These are phyloP conservation scores for Verruconis gallopava DNA, from an alignment of 2,329 filamentous ascomycete genomes.

Conservation along the genomic window DNA sequence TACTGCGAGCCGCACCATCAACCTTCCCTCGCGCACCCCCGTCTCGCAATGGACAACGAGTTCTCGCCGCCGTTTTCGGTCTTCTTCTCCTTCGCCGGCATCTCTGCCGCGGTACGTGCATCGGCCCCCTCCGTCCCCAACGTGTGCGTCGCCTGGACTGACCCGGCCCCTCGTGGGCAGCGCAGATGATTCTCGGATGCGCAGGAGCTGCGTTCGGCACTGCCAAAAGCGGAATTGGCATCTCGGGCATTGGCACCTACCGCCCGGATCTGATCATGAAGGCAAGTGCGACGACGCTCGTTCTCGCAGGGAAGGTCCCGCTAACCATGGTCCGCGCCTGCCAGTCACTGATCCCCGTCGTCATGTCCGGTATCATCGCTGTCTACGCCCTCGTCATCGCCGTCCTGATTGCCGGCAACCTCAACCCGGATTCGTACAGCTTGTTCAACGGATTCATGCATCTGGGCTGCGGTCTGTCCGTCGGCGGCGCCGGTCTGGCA, in stretches of 20 bases:
- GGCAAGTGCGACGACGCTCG: slow-evolving; percentile 32
- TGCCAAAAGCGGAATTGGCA: slow-evolving; percentile 78
- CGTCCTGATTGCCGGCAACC: slow-evolving; percentile 86
- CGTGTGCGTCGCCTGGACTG: too few relatives aligned
- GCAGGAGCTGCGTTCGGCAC: slow-evolving; percentile 75
- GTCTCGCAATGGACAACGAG: background rate
- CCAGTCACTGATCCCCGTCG: slow-evolving; percentile 71
- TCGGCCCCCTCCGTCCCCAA: slow-evolving; percentile 1
- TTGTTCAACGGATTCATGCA: slow-evolving; percentile 92
- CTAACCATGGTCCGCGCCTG: slow-evolving; percentile 3
- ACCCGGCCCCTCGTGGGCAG: too few relatives aligned
- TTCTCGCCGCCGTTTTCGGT: background rate
- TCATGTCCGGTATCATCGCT: slow-evolving; percentile 99
- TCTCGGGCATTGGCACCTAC: slow-evolving; percentile 74
- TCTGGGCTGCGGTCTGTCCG: slow-evolving; percentile 76
- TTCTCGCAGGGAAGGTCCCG: background rate
- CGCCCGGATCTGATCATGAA: slow-evolving; percentile 86
- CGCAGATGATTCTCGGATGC: slow-evolving; percentile 16
- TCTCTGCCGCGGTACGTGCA: slow-evolving; percentile 51
- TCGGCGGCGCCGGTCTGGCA: slow-evolving; percentile 34
- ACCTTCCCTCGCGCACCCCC: too few relatives aligned
- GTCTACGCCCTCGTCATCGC: slow-evolving; percentile 96
- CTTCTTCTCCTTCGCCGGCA: slow-evolving; percentile 46
- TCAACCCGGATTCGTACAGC: slow-evolving; percentile 63
- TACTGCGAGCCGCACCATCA: too few relatives aligned